phyloP scores from a whole-genome alignment of 225 moss, liverwort and hornwort genomes.

The Antitrichia curtipendula region DNA sequence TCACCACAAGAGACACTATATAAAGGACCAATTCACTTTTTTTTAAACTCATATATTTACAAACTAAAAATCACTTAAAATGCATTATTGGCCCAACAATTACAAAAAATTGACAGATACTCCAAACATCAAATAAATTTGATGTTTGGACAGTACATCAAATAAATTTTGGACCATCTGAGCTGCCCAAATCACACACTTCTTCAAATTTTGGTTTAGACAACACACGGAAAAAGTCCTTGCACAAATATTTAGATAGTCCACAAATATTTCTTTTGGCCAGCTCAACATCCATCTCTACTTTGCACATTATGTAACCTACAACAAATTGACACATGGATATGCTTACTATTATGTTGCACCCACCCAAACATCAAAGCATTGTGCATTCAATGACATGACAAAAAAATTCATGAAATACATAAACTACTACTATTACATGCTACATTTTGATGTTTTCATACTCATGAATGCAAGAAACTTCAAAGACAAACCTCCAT shows the following conservation, averaged over 20 bases:
- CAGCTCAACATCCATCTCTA: fast-evolving
- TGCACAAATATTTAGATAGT: no score
- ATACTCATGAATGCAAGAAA: no score
- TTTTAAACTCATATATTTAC: fast-evolving
- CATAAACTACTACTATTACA: no score
- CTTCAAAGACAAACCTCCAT: no score
- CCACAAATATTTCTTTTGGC: not conserved
- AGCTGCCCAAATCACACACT: not conserved
- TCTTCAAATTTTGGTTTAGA: not conserved
- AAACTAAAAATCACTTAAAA: no score
- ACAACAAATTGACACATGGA: not conserved
- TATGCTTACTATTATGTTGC: not conserved
- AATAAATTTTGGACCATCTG: not conserved
- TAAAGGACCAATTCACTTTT: no score
- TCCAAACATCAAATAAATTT: no score
- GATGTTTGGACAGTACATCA: no score
- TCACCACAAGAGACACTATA: no score
- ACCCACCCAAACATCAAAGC: no score
- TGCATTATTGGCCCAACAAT: not conserved
- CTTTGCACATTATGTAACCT: not conserved
- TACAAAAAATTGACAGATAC: not conserved
- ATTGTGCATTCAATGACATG: not conserved
- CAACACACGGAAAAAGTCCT: fast-evolving
- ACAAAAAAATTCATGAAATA: no score
- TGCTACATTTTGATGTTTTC: no score